Evolutionary conservation across 176 grass and related monocot genomes (phyloP), one percentile per base, ranked within the genome.

Genomic region (Aegilops tauschii): DNA sequence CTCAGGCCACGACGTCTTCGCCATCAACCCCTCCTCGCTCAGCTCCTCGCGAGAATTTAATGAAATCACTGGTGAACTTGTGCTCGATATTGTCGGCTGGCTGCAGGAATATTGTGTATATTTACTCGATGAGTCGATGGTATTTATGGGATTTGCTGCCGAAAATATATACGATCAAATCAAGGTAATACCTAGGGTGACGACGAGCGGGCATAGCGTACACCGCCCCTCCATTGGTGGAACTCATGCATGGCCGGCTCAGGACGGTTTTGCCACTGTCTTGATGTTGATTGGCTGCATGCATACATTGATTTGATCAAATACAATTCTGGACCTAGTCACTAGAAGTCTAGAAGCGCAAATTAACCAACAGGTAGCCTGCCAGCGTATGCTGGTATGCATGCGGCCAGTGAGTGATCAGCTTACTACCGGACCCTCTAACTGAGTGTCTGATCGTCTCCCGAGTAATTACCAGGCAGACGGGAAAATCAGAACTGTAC

Each of bases 1-100:
- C 50, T 86, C 84, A 6, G 76, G 65, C 72, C 76, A 85, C 62
- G 83, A 54, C 3, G 82, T 23, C 70, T 84, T 84, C 70, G 3
- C 17, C 20, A 59, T 59, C 20, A 16, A 20, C 59, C 3, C 59
- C 61, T 23, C 21, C 17, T 61, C 20, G 56, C 6, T 61, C 23
- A 25, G 23, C 23, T 25, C 23, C 23, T 25, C 0, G 56, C 17
- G 7, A 59, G 18, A 9, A 59, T 18, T 1, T 7, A 0, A 2
- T 17, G 50, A 54, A 54, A 54, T 54, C 50, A 18, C 16, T 2
- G 16, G 16, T 54, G 1, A 54, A 54, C 50, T 18, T 59, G 56
- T 59, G 7, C 1, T 21, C 0, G 7, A 59, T 59, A 21, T 59
- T 0, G 54, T 7, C 0, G 18, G 20, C 54, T 59, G 54, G 54